These are phyloP conservation scores for Pezicula neosporulosa DNA, from an alignment of 2,329 filamentous ascomycete species.

Conservation along the genomic window DNA sequence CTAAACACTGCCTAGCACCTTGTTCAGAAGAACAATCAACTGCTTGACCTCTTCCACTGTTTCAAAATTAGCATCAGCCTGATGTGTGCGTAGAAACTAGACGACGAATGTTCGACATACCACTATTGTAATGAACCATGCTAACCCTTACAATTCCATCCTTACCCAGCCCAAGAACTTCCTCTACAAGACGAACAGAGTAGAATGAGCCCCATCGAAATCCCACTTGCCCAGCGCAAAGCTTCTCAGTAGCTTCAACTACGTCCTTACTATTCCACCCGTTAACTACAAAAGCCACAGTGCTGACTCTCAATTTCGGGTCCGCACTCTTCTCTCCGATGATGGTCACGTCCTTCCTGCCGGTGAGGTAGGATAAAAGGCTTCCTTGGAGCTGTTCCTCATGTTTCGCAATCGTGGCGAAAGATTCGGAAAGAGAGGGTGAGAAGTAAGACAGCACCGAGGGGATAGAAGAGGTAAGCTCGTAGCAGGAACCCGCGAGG, in stretches of 20 bases:
- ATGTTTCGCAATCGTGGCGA: conserved; percentile 51
- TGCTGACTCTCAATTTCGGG: conserved; percentile 51
- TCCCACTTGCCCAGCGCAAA: conserved; percentile 48
- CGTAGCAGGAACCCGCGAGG: conserved; percentile 67
- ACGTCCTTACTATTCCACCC: conserved; percentile 53
- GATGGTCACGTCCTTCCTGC: conserved; percentile 50
- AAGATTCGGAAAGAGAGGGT: conserved; percentile 33
- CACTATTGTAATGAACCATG: conserved; percentile 70
- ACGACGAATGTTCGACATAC: conserved; percentile 36
- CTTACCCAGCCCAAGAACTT: conserved; percentile 53
- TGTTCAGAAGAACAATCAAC: conserved; percentile 49
- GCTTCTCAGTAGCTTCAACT: conserved; percentile 58
- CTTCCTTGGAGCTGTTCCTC: conserved; percentile 57
- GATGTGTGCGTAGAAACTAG: neutral
- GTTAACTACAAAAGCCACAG: conserved; percentile 62
- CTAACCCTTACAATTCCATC: conserved; percentile 68
- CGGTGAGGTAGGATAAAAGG: conserved; percentile 56
- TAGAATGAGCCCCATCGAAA: conserved; percentile 70
- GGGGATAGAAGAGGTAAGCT: conserved; percentile 62
- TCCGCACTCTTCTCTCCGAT: conserved; percentile 52
- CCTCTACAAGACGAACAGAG: conserved; percentile 56
- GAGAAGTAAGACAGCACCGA: conserved; percentile 59
- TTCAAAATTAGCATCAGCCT: conserved; percentile 7
- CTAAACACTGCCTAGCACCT: conserved; percentile 33
- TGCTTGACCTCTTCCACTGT: conserved; percentile 52